Conservation (phyloP, 768 basidiomycete species). For the Hebeloma cylindrosporum region DNA sequence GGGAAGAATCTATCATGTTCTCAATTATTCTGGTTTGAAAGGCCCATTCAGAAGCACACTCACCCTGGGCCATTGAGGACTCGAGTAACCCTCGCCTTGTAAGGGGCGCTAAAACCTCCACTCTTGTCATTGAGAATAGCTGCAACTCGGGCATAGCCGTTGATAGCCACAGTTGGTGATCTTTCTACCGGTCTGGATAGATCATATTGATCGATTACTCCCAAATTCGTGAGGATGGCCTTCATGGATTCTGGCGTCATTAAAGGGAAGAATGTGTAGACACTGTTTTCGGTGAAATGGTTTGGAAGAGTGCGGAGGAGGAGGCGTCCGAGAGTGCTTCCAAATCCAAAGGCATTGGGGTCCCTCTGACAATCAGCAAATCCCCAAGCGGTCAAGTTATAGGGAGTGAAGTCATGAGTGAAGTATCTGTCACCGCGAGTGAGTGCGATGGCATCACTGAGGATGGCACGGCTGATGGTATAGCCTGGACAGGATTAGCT, state of each 20-base stretch:
- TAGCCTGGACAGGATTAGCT: constrained; percentile 46
- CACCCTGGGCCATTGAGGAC: constrained; percentile 65
- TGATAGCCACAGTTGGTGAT: constrained; percentile 31
- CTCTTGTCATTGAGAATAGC: constrained; percentile 49
- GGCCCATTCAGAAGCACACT: constrained; percentile 8
- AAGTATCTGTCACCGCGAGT: constrained; percentile 84
- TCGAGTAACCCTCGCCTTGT: constrained; percentile 47
- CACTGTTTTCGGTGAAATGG: constrained; percentile 65
- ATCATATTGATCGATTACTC: constrained; percentile 54
- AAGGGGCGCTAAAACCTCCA: constrained; percentile 48
- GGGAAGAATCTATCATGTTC: constrained; percentile 60
- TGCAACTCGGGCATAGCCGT: constrained; percentile 50
- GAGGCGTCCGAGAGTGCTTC: constrained; percentile 72
- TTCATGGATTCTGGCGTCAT: constrained; percentile 77
- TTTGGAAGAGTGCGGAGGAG: constrained; percentile 73
- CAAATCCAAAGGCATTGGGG: constrained; percentile 68
- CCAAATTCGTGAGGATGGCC: constrained; percentile 53
- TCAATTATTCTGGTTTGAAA: neutral
- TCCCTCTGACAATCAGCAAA: constrained; percentile 82
- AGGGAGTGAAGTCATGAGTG: constrained; percentile 79
- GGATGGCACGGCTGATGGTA: constrained; percentile 82
- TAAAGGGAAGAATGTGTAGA: constrained; percentile 87
- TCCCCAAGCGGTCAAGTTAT: constrained; percentile 82
- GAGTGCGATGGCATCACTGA: constrained; percentile 83
- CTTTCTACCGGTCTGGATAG: constrained; percentile 45